Evolutionary conservation across 805 yeast genomes (phyloP), one percentile per base, ranked within the genome.

Genomic region (Hanseniaspora pseudoguilliermondii): DNA sequence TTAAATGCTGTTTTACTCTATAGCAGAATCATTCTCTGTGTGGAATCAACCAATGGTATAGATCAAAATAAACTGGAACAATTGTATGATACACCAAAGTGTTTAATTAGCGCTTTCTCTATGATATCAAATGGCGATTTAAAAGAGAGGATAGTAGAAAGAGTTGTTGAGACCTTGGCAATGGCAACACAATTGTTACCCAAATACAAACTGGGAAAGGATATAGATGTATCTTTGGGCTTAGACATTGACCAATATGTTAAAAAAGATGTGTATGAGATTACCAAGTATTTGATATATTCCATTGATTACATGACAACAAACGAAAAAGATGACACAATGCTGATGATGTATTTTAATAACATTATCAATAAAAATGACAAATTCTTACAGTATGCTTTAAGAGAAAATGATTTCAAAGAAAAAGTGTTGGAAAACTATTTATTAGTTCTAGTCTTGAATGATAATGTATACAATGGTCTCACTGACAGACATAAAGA

Each of bases 341-440:
- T 54, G 18, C 35, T 50, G 39, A 13, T 44, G 11, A 7, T 55
- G 7, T 55, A 39, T 18, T 39, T 55, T 11, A 49, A 34, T 29
- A 55, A 55, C 25, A 32, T 55, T 27, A 15, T 39, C 8, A 29
- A 18, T 27, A 55, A 55, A 34, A 55, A 55, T 11, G 55, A 55
- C 27, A 47, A 32, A 32, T 55, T 55, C 39, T 27, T 55, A 13
- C 54, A 55, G 35, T 55, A 55, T 25, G 47, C 54, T 1, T 49
- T 55, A 15, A 49, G 49, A 39, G 47, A 41, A 20, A 25, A 36
- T 7, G 10, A 18, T 0, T 55, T 55, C 16, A 55, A 42, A 38
- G 46, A 25, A 11, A 23, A 27, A 5, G 29, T 49, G 9, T 5
- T 54, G 1, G 49, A 47, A 21, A 36, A 35, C 3, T 47, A n/a